Conservation (phyloP, 176 grass and related monocot species). For the Bothriochloa decipiens region DNA sequence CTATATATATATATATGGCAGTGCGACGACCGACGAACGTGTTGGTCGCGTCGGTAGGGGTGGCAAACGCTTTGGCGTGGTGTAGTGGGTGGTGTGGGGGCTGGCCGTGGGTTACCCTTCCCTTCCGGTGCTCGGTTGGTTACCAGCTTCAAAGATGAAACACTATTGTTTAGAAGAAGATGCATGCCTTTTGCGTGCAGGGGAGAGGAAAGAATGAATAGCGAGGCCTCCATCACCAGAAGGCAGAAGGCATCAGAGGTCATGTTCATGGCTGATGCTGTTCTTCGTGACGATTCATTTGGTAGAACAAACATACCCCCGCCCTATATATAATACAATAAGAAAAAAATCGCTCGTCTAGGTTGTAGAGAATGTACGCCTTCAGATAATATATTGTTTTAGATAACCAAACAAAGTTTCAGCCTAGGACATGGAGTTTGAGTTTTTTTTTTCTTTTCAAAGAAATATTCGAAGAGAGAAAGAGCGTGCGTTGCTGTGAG, state of each 20-base stretch:
- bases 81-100: neutral
- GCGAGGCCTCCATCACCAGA: neutral
- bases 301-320: neutral
- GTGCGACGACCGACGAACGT: neutral
- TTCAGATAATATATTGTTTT: neutral
- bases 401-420: too few relatives aligned
- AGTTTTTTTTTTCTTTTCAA: neutral
- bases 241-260: neutral
- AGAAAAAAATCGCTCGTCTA: neutral
- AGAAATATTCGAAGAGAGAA: neutral
- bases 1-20: neutral
- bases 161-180: neutral
- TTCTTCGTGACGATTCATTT: neutral
- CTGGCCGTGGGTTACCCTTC: neutral
- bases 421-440: neutral
- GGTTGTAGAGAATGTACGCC: neutral
- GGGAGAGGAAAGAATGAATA: neutral
- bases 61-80: neutral
- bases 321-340: too few relatives aligned
- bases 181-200: neutral
- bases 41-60: neutral
- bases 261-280: neutral
- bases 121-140: neutral
- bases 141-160: neutral
- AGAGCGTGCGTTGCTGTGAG: neutral